Percentiles rank a stretch among this genome's conserved stretches.
Evolutionary conservation across 1,284 basidiomycete genomes (phyloP).

Genomic region (Ustilago vetiveriae): DNA sequence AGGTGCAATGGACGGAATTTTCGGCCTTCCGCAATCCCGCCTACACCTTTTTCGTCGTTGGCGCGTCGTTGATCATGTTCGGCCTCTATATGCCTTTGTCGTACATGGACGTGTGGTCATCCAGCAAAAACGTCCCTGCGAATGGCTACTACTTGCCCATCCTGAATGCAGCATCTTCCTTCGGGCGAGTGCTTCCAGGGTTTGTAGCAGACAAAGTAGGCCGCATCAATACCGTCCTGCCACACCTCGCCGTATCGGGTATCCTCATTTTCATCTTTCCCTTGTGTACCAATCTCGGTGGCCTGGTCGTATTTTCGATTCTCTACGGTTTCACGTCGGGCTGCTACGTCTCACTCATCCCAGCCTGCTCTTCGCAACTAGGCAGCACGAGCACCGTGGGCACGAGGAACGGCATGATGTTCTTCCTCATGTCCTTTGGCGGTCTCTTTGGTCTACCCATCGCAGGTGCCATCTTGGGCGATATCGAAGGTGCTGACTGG

Average conservation of each 20-base stretch:
- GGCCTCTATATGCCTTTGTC: slow-evolving; percentile 53
- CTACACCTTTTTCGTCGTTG: slow-evolving; percentile 40
- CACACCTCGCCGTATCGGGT: slow-evolving; percentile 57
- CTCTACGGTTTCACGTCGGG: slow-evolving; percentile 57
- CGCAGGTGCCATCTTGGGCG: slow-evolving; percentile 42
- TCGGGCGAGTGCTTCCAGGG: slow-evolving; percentile 67
- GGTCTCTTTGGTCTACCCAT: slow-evolving; percentile 45
- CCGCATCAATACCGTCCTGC: slow-evolving; percentile 65
- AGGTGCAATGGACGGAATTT: slow-evolving; percentile 35
- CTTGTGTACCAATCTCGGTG: slow-evolving; percentile 29
- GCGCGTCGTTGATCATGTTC: slow-evolving; percentile 40
- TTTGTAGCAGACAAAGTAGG: slow-evolving; percentile 65
- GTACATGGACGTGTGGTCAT: slow-evolving; percentile 50
- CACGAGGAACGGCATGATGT: slow-evolving; percentile 45
- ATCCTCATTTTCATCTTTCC: slow-evolving; percentile 55
- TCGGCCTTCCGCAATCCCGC: slow-evolving; percentile 43
- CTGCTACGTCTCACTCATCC: slow-evolving; percentile 52
- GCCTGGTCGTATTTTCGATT: slow-evolving; percentile 35
- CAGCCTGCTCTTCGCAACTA: slow-evolving; percentile 37
- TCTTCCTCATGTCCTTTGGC: slow-evolving; percentile 41
- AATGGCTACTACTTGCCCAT: slow-evolving; percentile 52
- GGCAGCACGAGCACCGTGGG: slow-evolving; percentile 38
- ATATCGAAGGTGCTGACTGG: slow-evolving; percentile 19
- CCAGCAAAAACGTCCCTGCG: slow-evolving; percentile 21
- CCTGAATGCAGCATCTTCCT: slow-evolving; percentile 50